Conservation (phyloP, 2,329 filamentous ascomycete species). For the Colletotrichum nymphaeae region DNA sequence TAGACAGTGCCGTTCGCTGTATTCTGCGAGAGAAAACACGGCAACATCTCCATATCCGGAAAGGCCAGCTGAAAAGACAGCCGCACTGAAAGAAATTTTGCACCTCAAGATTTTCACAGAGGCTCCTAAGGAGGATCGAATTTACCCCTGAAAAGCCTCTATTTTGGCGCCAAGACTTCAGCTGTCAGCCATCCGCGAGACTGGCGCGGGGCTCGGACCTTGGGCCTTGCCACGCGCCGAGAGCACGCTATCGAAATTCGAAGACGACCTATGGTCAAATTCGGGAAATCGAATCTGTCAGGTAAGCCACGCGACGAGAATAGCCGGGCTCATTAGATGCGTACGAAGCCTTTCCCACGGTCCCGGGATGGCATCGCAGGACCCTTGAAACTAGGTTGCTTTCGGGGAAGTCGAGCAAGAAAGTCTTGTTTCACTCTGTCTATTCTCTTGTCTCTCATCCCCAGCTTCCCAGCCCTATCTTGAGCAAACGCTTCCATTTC, state of each 20-base stretch:
- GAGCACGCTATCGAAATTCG: conserved; percentile 18
- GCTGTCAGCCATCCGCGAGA: conserved; percentile 12
- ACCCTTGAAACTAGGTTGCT: neutral
- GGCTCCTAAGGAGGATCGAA: conserved; percentile 3
- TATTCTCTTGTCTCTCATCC: neutral
- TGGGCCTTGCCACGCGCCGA: conserved; percentile 16
- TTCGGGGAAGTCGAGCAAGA: neutral
- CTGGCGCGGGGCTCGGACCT: conserved; percentile 13
- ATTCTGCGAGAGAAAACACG: neutral
- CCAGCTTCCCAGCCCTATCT: neutral
- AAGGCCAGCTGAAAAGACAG: neutral
- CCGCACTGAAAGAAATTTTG: neutral
- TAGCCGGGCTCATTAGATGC: neutral
- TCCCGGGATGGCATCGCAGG: neutral
- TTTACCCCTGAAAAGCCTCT: conserved; percentile 24
- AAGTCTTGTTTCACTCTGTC: neutral
- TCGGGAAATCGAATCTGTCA: neutral
- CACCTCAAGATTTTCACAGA: neutral
- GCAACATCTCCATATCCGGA: neutral
- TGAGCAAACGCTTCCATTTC: neutral
- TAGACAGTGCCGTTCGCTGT: neutral
- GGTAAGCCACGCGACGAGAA: neutral
- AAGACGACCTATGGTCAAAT: neutral
- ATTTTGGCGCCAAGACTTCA: conserved; percentile 15
- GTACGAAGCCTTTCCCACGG: neutral